Percentiles rank a stretch among this genome's conserved stretches.
These are phyloP conservation scores for Crithidia acanthocephali DNA, from an alignment of 208 protist genomes.

Conservation along the genomic window DNA sequence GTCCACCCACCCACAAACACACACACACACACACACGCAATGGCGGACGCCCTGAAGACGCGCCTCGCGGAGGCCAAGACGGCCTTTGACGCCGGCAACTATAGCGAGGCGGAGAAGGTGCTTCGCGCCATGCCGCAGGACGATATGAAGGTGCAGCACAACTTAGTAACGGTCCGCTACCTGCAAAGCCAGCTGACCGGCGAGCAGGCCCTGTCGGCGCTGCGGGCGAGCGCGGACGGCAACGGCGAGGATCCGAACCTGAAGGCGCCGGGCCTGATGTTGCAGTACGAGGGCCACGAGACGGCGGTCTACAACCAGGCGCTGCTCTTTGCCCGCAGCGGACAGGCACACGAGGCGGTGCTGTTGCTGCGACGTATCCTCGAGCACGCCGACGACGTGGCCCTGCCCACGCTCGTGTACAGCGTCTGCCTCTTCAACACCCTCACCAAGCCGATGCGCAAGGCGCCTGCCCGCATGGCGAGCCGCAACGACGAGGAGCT, in stretches of 20 bases:
- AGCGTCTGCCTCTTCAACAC: conserved; percentile 82
- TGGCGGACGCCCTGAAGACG: conserved; percentile 27
- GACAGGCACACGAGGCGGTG: conserved; percentile 61
- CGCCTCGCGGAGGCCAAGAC: conserved; percentile 66
- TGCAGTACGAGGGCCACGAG: conserved; percentile 87
- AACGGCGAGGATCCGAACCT: conserved; percentile 30
- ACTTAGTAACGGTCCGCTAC: conserved; percentile 77
- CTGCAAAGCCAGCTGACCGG: conserved; percentile 58
- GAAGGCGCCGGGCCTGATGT: conserved; percentile 39
- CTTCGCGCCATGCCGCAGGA: conserved; percentile 69
- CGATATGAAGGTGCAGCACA: conserved; percentile 84
- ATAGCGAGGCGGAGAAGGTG: conserved; percentile 62
- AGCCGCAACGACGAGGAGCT: conserved; percentile 78
- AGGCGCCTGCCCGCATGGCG: conserved; percentile 43
- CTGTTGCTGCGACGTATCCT: conserved; percentile 77
- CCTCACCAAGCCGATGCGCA: conserved; percentile 65
- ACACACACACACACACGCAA: background rate
- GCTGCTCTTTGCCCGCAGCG: conserved; percentile 64
- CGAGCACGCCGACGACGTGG: conserved; percentile 55
- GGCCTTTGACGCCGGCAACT: conserved; percentile 76
- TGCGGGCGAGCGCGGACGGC: conserved; percentile 34
- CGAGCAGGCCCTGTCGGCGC: conserved; percentile 51
- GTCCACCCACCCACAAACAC: no score
- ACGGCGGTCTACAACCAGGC: conserved; percentile 83
- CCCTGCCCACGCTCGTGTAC: conserved; percentile 52